These are phyloP conservation scores for Bryoglossum gracile DNA, from an alignment of 495 filamentous ascomycete genomes.

Conservation along the genomic window DNA sequence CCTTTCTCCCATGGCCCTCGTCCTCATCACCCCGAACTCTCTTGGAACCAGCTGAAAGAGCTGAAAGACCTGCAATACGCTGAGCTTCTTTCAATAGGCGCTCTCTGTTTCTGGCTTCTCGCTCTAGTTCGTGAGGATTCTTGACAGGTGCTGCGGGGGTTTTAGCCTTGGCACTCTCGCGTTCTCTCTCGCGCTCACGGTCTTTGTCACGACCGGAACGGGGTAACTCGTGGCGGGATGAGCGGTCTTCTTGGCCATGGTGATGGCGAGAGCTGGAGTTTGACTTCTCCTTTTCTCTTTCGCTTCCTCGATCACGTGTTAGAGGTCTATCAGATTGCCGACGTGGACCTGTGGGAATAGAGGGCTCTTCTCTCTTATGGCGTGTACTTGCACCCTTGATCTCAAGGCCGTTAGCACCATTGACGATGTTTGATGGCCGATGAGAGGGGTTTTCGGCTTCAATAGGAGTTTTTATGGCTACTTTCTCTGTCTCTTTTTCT, in stretches of 20 bases:
- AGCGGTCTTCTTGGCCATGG: background rate
- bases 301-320: conserved; percentile 23
- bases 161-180: conserved; percentile 28
- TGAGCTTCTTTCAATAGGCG: conserved; percentile 71
- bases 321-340: conserved; percentile 11
- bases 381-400: conserved; percentile 32
- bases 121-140: conserved; percentile 70
- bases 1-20: conserved; percentile 35
- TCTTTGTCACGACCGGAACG: conserved; percentile 6
- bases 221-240: conserved; percentile 5
- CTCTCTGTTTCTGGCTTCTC: conserved; percentile 69
- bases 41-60: conserved; percentile 28
- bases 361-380: conserved; percentile 31
- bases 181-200: conserved; percentile 10
- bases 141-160: conserved; percentile 18
- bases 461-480: conserved; percentile 36
- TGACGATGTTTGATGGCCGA: conserved; percentile 34
- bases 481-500: conserved; percentile 22
- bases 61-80: conserved; percentile 50
- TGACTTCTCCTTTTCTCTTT: conserved; percentile 13
- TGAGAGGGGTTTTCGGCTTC: conserved; percentile 26
- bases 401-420: conserved; percentile 33
- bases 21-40: conserved; percentile 39
- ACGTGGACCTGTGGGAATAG: conserved; percentile 23
- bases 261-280: conserved; percentile 10